A percentile compares a stretch with the other conserved stretches of the same genome.
These are phyloP conservation scores for Elongisporangium senticosum DNA, from an alignment of 352 stramenopile species.

Conservation along the genomic window DNA sequence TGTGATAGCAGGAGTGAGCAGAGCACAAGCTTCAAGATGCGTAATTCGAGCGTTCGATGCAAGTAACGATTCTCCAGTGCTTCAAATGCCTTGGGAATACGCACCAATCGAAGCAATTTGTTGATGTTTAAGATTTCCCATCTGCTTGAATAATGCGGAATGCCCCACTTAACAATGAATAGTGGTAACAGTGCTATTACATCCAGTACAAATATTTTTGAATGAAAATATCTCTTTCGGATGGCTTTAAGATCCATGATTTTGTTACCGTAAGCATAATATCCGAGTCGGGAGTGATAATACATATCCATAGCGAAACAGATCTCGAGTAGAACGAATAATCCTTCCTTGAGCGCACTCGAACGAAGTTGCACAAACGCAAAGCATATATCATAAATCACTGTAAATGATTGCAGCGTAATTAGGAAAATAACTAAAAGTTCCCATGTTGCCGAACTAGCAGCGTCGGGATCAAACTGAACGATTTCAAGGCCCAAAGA, in stretches of 20 bases:
- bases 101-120: constrained; percentile 43
- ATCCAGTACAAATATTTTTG: constrained; percentile 25
- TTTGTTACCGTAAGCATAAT: constrained; percentile 69
- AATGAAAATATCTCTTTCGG: constrained; percentile 31
- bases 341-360: constrained; percentile 10
- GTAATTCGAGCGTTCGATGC: constrained; percentile 33
- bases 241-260: constrained; percentile 42
- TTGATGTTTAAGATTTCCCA: constrained; percentile 43
- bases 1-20: constrained; percentile 38
- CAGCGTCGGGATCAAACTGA: constrained; percentile 36
- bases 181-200: constrained; percentile 33
- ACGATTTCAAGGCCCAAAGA: constrained; percentile 14
- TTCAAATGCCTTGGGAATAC: constrained; percentile 10
- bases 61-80: constrained; percentile 39
- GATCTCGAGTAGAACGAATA: constrained; percentile 32
- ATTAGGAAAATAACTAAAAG: constrained; percentile 21
- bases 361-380: constrained; percentile 4
- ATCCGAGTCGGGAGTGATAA: constrained; percentile 39
- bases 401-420: constrained; percentile 25
- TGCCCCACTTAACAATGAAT: constrained; percentile 42
- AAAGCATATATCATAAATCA: constrained; percentile 30
- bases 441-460: constrained; percentile 21
- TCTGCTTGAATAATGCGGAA: constrained; percentile 8
- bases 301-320: constrained; percentile 43
- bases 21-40: constrained; percentile 43